Evolutionary conservation across 73 alveolate species (phyloP).

Genomic region (Uronychia setigera): DNA sequence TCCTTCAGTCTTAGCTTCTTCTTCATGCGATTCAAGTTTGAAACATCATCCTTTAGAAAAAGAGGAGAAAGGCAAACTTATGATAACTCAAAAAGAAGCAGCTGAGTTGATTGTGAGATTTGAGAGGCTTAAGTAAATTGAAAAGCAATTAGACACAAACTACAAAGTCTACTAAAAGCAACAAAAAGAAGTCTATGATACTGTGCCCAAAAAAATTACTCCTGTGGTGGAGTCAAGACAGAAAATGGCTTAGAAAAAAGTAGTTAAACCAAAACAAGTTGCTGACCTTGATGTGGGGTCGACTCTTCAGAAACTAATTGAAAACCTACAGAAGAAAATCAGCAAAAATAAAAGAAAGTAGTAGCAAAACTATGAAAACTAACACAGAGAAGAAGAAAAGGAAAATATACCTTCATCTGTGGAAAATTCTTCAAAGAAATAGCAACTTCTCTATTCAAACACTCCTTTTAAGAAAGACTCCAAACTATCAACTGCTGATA

Average conservation of each 20-base stretch:
- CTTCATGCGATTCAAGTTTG: too few species aligned
- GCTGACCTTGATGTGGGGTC: background rate
- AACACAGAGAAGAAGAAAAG: background rate
- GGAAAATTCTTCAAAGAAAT: background rate
- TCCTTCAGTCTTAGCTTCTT: too few species aligned
- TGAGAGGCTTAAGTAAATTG: background rate
- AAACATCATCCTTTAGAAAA: too few species aligned
- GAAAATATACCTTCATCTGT: background rate
- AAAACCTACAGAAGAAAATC: background rate
- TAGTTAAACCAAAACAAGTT: background rate
- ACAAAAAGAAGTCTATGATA: background rate
- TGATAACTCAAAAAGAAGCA: background rate
- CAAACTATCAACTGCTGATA: background rate
- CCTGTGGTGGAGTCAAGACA: background rate
- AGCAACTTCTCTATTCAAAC: background rate
- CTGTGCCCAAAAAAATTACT: too few species aligned
- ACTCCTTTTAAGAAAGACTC: background rate
- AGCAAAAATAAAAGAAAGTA: background rate
- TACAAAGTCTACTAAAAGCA: background rate
- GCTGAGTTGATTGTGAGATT: background rate
- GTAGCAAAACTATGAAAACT: background rate
- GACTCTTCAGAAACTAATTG: background rate
- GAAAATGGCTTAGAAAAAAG: background rate
- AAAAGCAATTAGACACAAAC: background rate
- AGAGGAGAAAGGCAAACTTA: too few species aligned